Percentiles rank a stretch among this genome's conserved stretches.
These are phyloP conservation scores for Polyporus arcularius DNA, from an alignment of 768 basidiomycete genomes.

Conservation along the genomic window DNA sequence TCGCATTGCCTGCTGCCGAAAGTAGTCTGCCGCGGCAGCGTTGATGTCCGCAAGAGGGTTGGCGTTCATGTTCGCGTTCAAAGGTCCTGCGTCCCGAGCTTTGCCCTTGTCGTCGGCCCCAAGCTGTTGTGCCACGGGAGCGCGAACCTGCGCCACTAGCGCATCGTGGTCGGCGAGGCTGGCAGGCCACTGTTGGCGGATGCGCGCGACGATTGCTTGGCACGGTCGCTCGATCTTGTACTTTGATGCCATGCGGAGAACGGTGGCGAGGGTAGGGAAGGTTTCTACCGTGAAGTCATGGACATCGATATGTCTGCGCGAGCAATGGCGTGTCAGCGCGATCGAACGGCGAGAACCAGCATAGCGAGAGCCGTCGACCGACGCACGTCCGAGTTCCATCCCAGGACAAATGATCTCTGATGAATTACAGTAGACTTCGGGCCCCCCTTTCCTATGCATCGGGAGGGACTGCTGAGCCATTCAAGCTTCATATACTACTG, in stretches of 20 bases:
- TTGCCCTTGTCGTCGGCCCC: background rate
- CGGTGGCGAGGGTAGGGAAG: slow-evolving; percentile 20
- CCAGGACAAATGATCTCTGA: no score
- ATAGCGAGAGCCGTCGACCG: no score
- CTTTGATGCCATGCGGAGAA: slow-evolving; percentile 33
- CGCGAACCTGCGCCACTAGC: slow-evolving; percentile 20
- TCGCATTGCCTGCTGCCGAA: background rate
- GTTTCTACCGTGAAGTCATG: slow-evolving; percentile 20
- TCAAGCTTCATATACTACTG: no score
- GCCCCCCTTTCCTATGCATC: no score
- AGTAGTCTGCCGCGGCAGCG: background rate
- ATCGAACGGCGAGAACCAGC: background rate
- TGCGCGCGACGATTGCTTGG: slow-evolving; percentile 29
- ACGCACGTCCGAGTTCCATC: no score
- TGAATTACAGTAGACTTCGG: no score
- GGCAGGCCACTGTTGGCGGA: slow-evolving; percentile 36
- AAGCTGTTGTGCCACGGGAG: slow-evolving; percentile 1
- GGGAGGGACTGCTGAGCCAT: no score
- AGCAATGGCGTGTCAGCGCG: background rate
- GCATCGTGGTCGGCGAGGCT: slow-evolving; percentile 27
- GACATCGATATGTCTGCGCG: slow-evolving; percentile 22
- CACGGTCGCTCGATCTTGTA: slow-evolving; percentile 33
- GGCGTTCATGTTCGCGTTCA: background rate
- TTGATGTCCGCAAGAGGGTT: background rate
- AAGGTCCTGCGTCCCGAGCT: background rate